Conservation (phyloP, 768 basidiomycete species). For the Cystoderma amianthinum region DNA sequence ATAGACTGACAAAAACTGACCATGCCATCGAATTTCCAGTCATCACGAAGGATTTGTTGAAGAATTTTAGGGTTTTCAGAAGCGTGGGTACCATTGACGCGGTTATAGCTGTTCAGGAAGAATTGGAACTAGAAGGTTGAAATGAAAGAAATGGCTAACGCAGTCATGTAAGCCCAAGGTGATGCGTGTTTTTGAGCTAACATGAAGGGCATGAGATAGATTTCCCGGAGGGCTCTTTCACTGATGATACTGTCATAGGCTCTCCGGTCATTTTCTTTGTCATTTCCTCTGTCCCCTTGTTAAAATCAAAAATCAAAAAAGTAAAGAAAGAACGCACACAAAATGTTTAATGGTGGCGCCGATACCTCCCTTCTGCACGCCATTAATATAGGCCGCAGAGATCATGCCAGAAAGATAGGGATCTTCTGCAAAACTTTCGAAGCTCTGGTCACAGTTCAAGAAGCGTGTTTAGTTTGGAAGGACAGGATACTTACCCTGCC, state of each 20-base stretch:
- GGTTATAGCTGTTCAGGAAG: slow-evolving; percentile 47
- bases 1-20: slow-evolving; percentile 15
- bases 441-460: slow-evolving; percentile 41
- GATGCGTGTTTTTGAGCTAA: slow-evolving; percentile 57
- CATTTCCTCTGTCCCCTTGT: slow-evolving; percentile 47
- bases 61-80: slow-evolving; percentile 60
- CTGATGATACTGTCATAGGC: slow-evolving; percentile 62
- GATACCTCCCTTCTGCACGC: slow-evolving; percentile 71
- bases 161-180: slow-evolving; percentile 69
- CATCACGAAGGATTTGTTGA: slow-evolving; percentile 51
- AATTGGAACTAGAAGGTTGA: not conserved
- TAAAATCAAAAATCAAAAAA: not conserved
- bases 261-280: slow-evolving; percentile 75
- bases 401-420: slow-evolving; percentile 67
- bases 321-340: slow-evolving; percentile 33
- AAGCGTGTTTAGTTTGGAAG: not conserved
- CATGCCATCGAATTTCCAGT: slow-evolving; percentile 70
- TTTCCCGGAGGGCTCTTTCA: slow-evolving; percentile 62
- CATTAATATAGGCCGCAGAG: slow-evolving; percentile 68
- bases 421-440: slow-evolving; percentile 78
- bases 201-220: slow-evolving; percentile 76
- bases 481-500: slow-evolving; percentile 41
- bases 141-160: slow-evolving; percentile 31
- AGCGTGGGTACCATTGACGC: slow-evolving; percentile 69
- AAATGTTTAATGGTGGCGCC: slow-evolving; percentile 80